Evolutionary conservation across 2,329 filamentous ascomycete species (phyloP), one percentile per base, ranked within the genome.

Genomic region (Paracoccidioides lutzii): DNA sequence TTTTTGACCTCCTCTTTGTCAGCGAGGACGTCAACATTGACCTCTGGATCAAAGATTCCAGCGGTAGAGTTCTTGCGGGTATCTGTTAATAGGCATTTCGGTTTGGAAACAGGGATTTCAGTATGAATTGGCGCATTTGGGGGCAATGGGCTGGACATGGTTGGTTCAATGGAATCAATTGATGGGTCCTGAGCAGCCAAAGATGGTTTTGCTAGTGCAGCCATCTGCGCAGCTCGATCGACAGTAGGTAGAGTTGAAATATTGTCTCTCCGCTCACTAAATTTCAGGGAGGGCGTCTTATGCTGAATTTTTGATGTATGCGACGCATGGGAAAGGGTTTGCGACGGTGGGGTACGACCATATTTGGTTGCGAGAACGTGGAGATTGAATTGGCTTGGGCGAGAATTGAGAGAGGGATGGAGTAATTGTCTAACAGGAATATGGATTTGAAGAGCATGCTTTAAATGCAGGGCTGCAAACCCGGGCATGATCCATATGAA

Each of bases 1-100:
- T 78, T 76, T 60, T 80, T 76, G 52, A 83, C 70, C 62, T 83
- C 81, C 62, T 80, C 77, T 43, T 78, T 75, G 30, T 81, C 77
- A 8, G 75, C 73, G 4, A 68, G 67, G 28, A 78, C 71, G 53
- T 78, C 77, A 30, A 71, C 76, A 15, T 80, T 78, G 1, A 71
- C 78, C 65, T 83, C 81, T 15, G 77, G 76, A 64, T 82, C 77
- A 35, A 71, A 35, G 10, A 61, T 22, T 22, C 45, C 57, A 8
- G 53, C 40, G 4, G 38, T 56, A 9, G 37, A 37, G 15, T 56
- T 60, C 5, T 54, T 54, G 32, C 22, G 22, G 15, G 52, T 8
- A 30, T 32, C 7, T 14, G 41, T 8, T 54, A 42, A 22, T 51
- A 12, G 3, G 35, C 35, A 15, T 28, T 12, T 46, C 9, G 52